Evolutionary conservation across 1,139 yeast genomes (phyloP).

Genomic region (Entelexis sorbosivorans): DNA sequence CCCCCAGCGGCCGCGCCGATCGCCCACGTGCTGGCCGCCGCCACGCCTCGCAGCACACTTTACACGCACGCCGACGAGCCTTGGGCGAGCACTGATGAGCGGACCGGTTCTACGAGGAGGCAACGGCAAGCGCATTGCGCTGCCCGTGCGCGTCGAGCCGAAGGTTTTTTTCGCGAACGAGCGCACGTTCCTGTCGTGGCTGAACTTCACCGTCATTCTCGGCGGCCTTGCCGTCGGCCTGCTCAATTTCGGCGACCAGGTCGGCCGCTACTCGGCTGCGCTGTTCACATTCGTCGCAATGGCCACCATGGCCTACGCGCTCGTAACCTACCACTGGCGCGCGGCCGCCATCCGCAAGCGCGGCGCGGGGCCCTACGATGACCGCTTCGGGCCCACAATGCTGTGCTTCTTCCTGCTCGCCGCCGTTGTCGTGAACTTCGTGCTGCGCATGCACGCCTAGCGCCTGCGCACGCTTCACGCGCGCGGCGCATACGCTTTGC

Average conservation of each 20-base stretch:
- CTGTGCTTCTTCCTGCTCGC: conserved; percentile 82
- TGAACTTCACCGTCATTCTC: conserved; percentile 90
- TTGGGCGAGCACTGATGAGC: conserved; percentile 11
- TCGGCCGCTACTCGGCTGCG: conserved; percentile 89
- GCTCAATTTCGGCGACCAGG: conserved; percentile 86
- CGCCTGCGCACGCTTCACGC: not conserved
- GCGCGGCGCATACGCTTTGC: not conserved
- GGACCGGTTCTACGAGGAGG: conserved; percentile 25
- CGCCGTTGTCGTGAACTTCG: conserved; percentile 85
- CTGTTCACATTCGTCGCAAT: conserved; percentile 84
- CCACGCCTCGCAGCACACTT: too few relatives aligned
- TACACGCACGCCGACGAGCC: too few relatives aligned
- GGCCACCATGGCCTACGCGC: conserved; percentile 95
- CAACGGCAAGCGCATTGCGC: conserved; percentile 78
- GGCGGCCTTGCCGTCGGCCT: conserved; percentile 96
- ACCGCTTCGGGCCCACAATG: conserved; percentile 98
- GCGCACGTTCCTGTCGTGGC: conserved; percentile 88
- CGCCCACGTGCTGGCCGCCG: not conserved
- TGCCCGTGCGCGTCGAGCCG: conserved; percentile 97
- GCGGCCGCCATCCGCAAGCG: conserved; percentile 96
- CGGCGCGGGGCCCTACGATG: conserved; percentile 97
- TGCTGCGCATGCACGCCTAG: conserved; percentile 48
- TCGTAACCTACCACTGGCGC: conserved; percentile 97
- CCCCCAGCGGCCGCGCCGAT: not conserved
- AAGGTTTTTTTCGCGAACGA: conserved; percentile 97